Conservation (phyloP, 2,329 filamentous ascomycete genomes). For the Talaromyces marneffei region DNA sequence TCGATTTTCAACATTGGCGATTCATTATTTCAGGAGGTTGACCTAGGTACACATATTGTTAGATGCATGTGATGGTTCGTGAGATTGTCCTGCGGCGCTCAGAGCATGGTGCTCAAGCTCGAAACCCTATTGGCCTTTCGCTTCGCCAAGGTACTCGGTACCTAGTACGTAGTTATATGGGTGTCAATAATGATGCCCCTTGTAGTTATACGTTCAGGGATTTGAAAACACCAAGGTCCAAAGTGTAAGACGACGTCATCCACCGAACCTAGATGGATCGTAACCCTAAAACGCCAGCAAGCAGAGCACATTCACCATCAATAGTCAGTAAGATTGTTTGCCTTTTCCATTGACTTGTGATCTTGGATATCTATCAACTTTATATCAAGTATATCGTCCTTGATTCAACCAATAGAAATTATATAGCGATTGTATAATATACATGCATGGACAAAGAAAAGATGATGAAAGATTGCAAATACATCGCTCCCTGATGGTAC, state of each 20-base stretch:
- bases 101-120: background rate
- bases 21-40: too few relatives aligned
- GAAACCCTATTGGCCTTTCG: background rate
- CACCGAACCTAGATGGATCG: too few relatives aligned
- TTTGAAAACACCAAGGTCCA: background rate
- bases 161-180: background rate
- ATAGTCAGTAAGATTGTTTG: background rate
- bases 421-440: background rate
- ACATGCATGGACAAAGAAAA: background rate
- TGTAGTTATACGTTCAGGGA: background rate
- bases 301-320: too few relatives aligned
- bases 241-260: background rate
- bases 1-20: background rate
- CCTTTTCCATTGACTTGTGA: background rate
- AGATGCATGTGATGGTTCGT: background rate
- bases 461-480: background rate
- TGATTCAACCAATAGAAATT: background rate
- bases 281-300: background rate
- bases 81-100: background rate
- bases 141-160: background rate
- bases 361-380: background rate
- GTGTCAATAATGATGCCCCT: background rate
- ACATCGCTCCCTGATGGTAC: background rate
- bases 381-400: background rate
- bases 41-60: too few relatives aligned